These are phyloP conservation scores for Herpotrichia juniperi DNA, from an alignment of 2,329 filamentous ascomycete species.

Conservation along the genomic window DNA sequence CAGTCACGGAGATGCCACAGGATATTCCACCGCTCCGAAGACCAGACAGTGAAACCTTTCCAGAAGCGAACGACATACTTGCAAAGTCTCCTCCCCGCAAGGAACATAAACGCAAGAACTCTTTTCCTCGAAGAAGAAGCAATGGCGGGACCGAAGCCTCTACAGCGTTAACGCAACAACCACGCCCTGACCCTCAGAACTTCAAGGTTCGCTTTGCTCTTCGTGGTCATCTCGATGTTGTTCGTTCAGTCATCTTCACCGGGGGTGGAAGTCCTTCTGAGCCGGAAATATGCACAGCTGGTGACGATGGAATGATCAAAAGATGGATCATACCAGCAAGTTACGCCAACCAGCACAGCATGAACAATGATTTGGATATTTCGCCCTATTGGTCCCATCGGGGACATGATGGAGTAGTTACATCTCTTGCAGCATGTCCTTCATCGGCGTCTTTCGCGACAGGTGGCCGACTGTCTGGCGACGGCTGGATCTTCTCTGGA, in stretches of 20 bases:
- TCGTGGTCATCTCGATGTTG: constrained; percentile 89
- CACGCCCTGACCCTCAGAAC: constrained; percentile 71
- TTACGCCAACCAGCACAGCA: constrained; percentile 67
- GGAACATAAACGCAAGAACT: constrained; percentile 74
- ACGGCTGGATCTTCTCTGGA: constrained; percentile 98
- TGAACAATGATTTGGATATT: constrained; percentile 84
- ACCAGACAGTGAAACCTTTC: constrained; percentile 88
- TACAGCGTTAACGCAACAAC: constrained; percentile 48
- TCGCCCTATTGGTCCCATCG: constrained; percentile 94
- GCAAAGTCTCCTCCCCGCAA: constrained; percentile 78
- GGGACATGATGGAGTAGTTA: constrained; percentile 89
- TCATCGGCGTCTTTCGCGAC: constrained; percentile 88
- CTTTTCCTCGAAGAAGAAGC: constrained; percentile 60
- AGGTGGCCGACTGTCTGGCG: constrained; percentile 83
- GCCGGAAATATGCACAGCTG: constrained; percentile 94
- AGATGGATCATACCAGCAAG: constrained; percentile 91
- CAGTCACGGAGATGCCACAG: constrained; percentile 63
- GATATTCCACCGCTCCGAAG: constrained; percentile 64
- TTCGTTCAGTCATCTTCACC: constrained; percentile 94
- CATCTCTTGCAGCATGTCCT: constrained; percentile 85
- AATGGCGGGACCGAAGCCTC: constrained; percentile 68
- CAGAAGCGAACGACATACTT: constrained; percentile 75
- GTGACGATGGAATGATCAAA: constrained; percentile 95
- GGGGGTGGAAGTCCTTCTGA: constrained; percentile 94
- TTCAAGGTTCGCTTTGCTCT: constrained; percentile 95